Evolutionary conservation across 352 stramenopile species (phyloP).

Genomic region (Phytophthora megakarya): DNA sequence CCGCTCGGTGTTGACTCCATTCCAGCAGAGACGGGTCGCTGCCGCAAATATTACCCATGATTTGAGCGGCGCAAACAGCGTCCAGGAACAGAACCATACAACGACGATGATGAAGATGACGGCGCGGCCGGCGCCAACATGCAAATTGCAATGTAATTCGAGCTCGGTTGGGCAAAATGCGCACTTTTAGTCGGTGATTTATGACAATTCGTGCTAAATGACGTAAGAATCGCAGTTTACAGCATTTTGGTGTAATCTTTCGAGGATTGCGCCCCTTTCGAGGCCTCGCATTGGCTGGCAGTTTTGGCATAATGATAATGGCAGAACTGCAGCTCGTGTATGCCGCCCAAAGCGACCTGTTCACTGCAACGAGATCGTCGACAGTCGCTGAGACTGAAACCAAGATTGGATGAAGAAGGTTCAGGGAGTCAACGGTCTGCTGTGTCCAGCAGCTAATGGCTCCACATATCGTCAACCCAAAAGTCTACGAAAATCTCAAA

Average conservation of each 20-base stretch:
- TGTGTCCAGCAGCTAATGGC: background rate
- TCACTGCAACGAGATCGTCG: background rate
- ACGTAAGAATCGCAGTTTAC: too few species aligned
- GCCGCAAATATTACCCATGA: slow-evolving; percentile 24
- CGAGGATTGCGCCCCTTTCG: slow-evolving; percentile 13
- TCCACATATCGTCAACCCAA: too few species aligned
- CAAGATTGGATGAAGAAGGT: background rate
- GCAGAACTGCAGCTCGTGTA: too few species aligned
- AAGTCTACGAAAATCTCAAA: too few species aligned
- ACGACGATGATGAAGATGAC: slow-evolving; percentile 1
- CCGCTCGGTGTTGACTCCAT: slow-evolving; percentile 24
- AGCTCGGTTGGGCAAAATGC: background rate
- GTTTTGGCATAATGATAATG: too few species aligned
- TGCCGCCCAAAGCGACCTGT: too few species aligned
- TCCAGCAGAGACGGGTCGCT: slow-evolving; percentile 1
- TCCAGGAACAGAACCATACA: slow-evolving; percentile 3
- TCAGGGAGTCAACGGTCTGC: background rate
- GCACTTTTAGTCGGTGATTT: too few species aligned
- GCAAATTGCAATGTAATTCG: background rate
- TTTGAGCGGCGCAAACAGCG: slow-evolving; percentile 17
- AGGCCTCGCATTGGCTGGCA: slow-evolving; percentile 2
- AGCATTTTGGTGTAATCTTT: slow-evolving; percentile 12
- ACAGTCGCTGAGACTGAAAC: background rate
- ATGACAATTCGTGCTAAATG: background rate
- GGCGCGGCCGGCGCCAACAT: background rate